These are phyloP conservation scores for Paramecium bursaria DNA, from an alignment of 73 alveolate species.

Conservation along the genomic window DNA sequence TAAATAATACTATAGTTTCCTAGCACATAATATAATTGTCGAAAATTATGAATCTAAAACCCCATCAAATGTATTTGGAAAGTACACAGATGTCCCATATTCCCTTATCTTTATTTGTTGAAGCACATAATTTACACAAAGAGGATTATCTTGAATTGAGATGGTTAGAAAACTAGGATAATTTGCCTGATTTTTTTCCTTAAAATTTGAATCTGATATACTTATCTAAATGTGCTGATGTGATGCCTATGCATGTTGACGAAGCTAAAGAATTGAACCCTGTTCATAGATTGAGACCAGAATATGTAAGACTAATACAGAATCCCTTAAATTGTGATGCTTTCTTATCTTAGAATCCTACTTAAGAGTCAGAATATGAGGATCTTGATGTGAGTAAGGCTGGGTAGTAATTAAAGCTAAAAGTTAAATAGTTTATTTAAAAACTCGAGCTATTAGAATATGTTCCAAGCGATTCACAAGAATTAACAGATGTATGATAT, in stretches of 20 bases:
- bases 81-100: background rate
- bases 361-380: background rate
- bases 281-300: constrained; percentile 14
- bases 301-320: background rate
- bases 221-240: constrained; percentile 38
- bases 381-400: constrained; percentile 15
- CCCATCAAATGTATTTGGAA: constrained; percentile 19
- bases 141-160: constrained; percentile 40
- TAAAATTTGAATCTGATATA: background rate
- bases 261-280: background rate
- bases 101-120: constrained; percentile 24
- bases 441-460: constrained; percentile 33
- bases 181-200: constrained; percentile 32
- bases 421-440: background rate
- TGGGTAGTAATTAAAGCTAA: background rate
- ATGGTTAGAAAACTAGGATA: constrained; percentile 34
- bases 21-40: background rate
- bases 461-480: background rate
- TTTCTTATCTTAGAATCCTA: background rate
- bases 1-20: background rate
- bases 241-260: constrained; percentile 9
- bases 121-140: constrained; percentile 15
- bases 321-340: constrained; percentile 35
- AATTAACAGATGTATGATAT: too few species aligned
- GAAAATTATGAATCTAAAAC: background rate